These are phyloP conservation scores for Fusarium paranaense DNA, from an alignment of 2,329 filamentous ascomycete genomes.

Conservation along the genomic window DNA sequence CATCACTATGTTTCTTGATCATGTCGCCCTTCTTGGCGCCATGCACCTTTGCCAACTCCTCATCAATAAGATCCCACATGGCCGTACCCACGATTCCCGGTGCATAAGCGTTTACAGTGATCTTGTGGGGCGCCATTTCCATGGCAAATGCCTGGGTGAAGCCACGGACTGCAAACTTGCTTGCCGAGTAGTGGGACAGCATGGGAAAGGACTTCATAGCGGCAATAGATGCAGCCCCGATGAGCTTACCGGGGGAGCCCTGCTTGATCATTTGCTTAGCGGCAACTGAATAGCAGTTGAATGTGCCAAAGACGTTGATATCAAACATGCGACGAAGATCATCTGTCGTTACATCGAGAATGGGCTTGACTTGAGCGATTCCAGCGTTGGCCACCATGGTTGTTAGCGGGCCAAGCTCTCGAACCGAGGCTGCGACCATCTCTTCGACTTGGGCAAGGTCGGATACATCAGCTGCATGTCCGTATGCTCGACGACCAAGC, in stretches of 20 bases:
- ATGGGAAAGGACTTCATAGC: conserved; percentile 70
- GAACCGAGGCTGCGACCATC: conserved; percentile 64
- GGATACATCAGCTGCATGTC: conserved; percentile 71
- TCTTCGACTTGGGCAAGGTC: conserved; percentile 61
- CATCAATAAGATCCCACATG: conserved; percentile 78
- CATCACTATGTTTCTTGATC: conserved; percentile 64
- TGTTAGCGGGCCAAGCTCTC: conserved; percentile 62
- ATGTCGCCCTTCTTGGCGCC: conserved; percentile 64
- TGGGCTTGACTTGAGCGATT: conserved; percentile 66
- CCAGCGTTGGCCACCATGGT: conserved; percentile 71
- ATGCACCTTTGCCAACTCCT: conserved; percentile 57
- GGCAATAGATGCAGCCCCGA: conserved; percentile 66
- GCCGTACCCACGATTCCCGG: conserved; percentile 75
- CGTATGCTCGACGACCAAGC: conserved; percentile 64
- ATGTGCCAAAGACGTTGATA: conserved; percentile 74
- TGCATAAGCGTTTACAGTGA: conserved; percentile 75
- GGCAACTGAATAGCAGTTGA: conserved; percentile 72
- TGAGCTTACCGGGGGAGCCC: conserved; percentile 63
- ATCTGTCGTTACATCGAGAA: conserved; percentile 67
- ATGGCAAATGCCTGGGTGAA: conserved; percentile 75
- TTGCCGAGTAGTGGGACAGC: conserved; percentile 71
- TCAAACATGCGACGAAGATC: conserved; percentile 71
- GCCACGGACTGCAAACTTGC: conserved; percentile 75
- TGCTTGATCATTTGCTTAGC: conserved; percentile 75
- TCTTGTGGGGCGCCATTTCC: conserved; percentile 72